Conservation (phyloP, 306 rosid species). For the Potentilla sterilis region DNA sequence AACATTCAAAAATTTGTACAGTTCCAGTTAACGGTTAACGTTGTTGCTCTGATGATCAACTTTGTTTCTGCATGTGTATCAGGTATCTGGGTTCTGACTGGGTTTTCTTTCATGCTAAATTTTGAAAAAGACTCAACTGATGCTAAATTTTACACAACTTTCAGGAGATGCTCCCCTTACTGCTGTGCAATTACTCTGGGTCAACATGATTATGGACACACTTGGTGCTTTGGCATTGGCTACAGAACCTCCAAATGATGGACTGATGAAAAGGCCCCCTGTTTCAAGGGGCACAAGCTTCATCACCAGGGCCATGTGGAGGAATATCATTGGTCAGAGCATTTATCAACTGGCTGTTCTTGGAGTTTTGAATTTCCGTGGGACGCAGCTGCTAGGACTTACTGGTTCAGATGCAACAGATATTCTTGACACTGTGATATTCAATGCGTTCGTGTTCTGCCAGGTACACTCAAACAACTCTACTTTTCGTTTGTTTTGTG, state of each 20-base stretch:
- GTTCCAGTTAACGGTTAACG: conserved; percentile 91
- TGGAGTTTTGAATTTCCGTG: conserved; percentile 57
- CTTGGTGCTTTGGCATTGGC: conserved; percentile 97
- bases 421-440: conserved; percentile 75
- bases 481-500: not conserved
- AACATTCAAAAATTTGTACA: conserved; percentile 97
- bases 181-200: conserved; percentile 97
- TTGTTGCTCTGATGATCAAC: conserved; percentile 84
- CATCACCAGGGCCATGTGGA: conserved; percentile 91
- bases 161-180: conserved; percentile 98
- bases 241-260: conserved; percentile 92
- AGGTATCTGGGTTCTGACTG: conserved; percentile 44
- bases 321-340: conserved; percentile 93
- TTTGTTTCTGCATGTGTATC: conserved; percentile 88
- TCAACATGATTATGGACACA: conserved; percentile 98
- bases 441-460: conserved; percentile 91
- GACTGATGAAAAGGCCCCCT: conserved; percentile 67
- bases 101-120: not conserved
- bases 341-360: conserved; percentile 77
- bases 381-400: conserved; percentile 61
- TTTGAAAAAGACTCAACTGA: conserved; percentile 8
- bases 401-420: conserved; percentile 61
- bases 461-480: conserved; percentile 49
- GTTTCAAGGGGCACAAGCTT: conserved; percentile 65
- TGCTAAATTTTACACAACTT: conserved; percentile 23